Conservation (phyloP, 2,329 filamentous ascomycete species). For the Didymella keratinophila region DNA sequence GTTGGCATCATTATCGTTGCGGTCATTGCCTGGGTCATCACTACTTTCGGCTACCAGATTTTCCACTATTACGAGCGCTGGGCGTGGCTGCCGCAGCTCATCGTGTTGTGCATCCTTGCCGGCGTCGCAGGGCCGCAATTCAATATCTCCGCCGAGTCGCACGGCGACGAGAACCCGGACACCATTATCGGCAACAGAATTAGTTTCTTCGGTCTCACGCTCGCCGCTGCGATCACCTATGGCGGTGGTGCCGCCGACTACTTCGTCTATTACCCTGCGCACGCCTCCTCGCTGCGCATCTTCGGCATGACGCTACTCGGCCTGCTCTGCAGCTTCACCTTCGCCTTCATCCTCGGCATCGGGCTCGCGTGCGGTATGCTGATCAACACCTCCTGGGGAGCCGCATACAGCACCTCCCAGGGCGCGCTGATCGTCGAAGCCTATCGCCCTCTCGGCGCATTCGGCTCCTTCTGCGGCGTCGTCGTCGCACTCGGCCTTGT, state of each 20-base stretch:
- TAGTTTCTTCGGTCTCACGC: constrained; percentile 74
- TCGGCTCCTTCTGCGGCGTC: constrained; percentile 73
- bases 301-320: constrained; percentile 66
- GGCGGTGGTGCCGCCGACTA: constrained; percentile 70
- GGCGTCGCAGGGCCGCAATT: constrained; percentile 69
- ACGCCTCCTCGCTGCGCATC: constrained; percentile 60
- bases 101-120: constrained; percentile 68
- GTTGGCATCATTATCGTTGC: constrained; percentile 73
- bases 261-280: constrained; percentile 70
- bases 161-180: constrained; percentile 55
- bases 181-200: constrained; percentile 66
- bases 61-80: constrained; percentile 75
- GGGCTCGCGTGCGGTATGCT: constrained; percentile 67
- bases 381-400: constrained; percentile 61
- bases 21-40: constrained; percentile 68
- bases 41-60: constrained; percentile 71
- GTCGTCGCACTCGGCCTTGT: constrained; percentile 70
- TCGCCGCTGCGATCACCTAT: constrained; percentile 71
- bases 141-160: constrained; percentile 61
- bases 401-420: constrained; percentile 65
- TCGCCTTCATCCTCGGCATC: constrained; percentile 68
- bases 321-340: constrained; percentile 65
- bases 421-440: constrained; percentile 71
- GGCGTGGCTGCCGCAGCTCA: constrained; percentile 69
- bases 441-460: constrained; percentile 65